Conservation (phyloP, 2,329 filamentous ascomycete genomes). For the Cryphonectria carpinicola region DNA sequence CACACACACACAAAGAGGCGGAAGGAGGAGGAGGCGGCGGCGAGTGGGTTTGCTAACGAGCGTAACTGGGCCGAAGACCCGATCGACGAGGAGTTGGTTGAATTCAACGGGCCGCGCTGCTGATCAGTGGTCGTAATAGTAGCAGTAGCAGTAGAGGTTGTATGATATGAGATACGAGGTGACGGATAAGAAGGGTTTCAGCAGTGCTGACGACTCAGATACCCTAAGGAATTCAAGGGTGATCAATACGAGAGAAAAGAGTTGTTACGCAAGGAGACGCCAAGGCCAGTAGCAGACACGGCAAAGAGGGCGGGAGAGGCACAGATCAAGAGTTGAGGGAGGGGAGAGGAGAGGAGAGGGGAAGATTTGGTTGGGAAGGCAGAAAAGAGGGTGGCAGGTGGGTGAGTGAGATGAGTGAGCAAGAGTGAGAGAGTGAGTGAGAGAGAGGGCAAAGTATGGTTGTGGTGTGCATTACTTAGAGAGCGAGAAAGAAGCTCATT, state of each 20-base stretch:
- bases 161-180: neutral
- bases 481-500: neutral
- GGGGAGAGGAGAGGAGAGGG: no score
- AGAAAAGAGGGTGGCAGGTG: no score
- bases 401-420: no score
- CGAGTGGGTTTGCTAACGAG: conserved; percentile 46
- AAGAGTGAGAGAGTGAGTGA: no score
- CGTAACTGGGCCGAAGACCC: conserved; percentile 60
- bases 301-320: neutral
- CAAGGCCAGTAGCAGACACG: neutral
- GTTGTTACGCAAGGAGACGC: neutral
- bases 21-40: conserved; percentile 19
- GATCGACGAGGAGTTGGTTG: neutral
- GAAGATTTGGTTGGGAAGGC: neutral
- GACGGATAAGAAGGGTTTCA: neutral
- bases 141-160: no score
- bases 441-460: neutral
- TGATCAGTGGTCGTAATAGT: neutral
- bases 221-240: no score
- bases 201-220: neutral
- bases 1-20: neutral
- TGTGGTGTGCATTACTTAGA: neutral
- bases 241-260: neutral
- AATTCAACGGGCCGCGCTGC: neutral
- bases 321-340: neutral